Conservation (phyloP, 2,329 filamentous ascomycete genomes). For the Calonectria pseudoreteaudii region DNA sequence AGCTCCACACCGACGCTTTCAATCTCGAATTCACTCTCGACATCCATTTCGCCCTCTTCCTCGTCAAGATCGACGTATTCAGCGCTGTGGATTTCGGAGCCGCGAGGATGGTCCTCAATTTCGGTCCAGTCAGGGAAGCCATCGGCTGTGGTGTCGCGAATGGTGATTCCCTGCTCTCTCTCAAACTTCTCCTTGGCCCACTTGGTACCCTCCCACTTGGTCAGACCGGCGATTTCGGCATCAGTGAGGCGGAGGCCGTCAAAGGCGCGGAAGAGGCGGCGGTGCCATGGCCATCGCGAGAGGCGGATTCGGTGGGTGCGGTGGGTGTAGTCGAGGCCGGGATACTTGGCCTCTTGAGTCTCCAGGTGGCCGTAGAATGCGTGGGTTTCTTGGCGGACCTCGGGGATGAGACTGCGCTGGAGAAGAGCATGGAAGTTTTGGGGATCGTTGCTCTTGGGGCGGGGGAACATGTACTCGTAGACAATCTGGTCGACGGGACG, state of each 20-base stretch:
- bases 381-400: constrained; percentile 83
- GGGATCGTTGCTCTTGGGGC: constrained; percentile 75
- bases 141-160: constrained; percentile 78
- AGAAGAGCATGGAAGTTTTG: constrained; percentile 78
- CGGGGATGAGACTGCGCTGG: constrained; percentile 77
- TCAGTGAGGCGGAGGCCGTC: constrained; percentile 76
- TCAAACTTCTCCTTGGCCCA: constrained; percentile 88
- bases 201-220: constrained; percentile 85
- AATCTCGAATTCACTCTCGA: constrained; percentile 64
- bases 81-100: constrained; percentile 29
- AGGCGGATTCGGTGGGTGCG: constrained; percentile 81
- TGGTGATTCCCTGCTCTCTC: constrained; percentile 76
- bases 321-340: constrained; percentile 82
- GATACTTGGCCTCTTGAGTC: constrained; percentile 84
- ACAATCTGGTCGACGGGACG: constrained; percentile 78
- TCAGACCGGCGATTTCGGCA: constrained; percentile 77
- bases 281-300: constrained; percentile 81
- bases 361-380: constrained; percentile 84
- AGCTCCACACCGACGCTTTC: constrained; percentile 70
- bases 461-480: constrained; percentile 79
- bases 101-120: constrained; percentile 35
- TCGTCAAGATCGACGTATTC: constrained; percentile 36
- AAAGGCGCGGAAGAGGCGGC: constrained; percentile 80
- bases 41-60: constrained; percentile 54
- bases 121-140: constrained; percentile 71